A percentile compares a stretch with the other conserved stretches of the same genome.
Evolutionary conservation across 1,284 basidiomycete species (phyloP).

Genomic region (Apiotrichum gracile): DNA sequence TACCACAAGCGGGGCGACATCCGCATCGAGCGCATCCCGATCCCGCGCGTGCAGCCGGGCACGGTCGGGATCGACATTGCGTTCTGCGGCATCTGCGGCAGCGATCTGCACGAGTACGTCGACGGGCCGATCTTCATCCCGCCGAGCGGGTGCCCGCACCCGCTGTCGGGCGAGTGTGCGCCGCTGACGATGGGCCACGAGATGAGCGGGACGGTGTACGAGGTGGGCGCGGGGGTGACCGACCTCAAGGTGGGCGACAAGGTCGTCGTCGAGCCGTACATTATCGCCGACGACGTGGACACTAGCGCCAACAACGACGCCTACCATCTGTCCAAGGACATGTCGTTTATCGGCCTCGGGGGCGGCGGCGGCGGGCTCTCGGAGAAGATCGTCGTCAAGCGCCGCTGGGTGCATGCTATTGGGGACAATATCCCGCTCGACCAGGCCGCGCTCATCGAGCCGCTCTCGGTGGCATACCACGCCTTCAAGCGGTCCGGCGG

Average conservation of each 20-base stretch:
- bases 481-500: slow-evolving; percentile 10
- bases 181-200: slow-evolving; percentile 45
- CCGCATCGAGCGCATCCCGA: slow-evolving; percentile 11
- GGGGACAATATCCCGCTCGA: slow-evolving; percentile 13
- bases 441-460: slow-evolving; percentile 18
- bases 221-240: slow-evolving; percentile 23
- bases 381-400: slow-evolving; percentile 14
- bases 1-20: slow-evolving; percentile 14
- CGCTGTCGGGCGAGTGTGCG: slow-evolving; percentile 12
- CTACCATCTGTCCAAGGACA: slow-evolving; percentile 17
- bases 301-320: slow-evolving; percentile 4
- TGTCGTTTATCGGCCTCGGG: slow-evolving; percentile 16
- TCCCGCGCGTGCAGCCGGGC: slow-evolving; percentile 8
- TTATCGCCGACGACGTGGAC: slow-evolving; percentile 9
- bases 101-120: slow-evolving; percentile 9
- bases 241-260: slow-evolving; percentile 16
- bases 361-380: slow-evolving; percentile 15
- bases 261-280: slow-evolving; percentile 37
- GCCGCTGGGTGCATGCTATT: slow-evolving; percentile 17
- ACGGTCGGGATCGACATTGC: slow-evolving; percentile 16
- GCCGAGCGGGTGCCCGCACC: slow-evolving; percentile 3
- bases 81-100: slow-evolving; percentile 10
- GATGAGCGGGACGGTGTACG: slow-evolving; percentile 34
- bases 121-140: slow-evolving; percentile 14
- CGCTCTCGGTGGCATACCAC: slow-evolving; percentile 14